Percentiles rank a stretch among this genome's conserved stretches.
Conservation (phyloP, 2,329 filamentous ascomycete species). For the Geosmithia putterillii region DNA sequence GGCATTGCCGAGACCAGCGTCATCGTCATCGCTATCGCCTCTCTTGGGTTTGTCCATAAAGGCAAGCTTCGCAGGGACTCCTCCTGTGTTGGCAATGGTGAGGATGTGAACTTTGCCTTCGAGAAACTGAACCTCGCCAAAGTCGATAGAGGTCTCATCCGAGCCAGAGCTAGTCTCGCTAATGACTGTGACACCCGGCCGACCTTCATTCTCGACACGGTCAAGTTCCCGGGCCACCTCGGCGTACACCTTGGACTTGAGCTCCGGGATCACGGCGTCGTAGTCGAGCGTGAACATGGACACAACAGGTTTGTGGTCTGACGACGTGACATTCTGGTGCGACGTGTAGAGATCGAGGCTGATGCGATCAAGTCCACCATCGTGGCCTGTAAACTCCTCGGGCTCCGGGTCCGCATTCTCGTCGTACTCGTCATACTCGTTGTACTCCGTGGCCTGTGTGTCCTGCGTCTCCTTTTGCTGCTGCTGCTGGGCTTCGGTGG, state of each 20-base stretch:
- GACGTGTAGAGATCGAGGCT: slow-evolving; percentile 61
- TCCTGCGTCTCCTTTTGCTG: no score
- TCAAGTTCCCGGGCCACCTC: slow-evolving; percentile 85
- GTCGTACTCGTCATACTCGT: slow-evolving; percentile 50
- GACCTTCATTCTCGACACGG: slow-evolving; percentile 79
- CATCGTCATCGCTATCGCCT: slow-evolving; percentile 17
- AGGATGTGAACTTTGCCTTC: slow-evolving; percentile 53
- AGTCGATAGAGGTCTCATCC: slow-evolving; percentile 52
- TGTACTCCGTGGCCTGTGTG: slow-evolving; percentile 37
- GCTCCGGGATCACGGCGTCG: slow-evolving; percentile 71
- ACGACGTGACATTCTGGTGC: slow-evolving; percentile 81
- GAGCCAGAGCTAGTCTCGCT: slow-evolving; percentile 45
- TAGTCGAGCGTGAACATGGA: slow-evolving; percentile 77
- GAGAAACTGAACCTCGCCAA: slow-evolving; percentile 63
- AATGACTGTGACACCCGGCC: slow-evolving; percentile 72
- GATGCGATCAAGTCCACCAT: slow-evolving; percentile 43
- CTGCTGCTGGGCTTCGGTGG: slow-evolving; percentile 37
- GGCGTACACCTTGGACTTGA: slow-evolving; percentile 73
- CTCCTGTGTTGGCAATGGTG: slow-evolving; percentile 86
- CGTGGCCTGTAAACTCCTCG: slow-evolving; percentile 41
- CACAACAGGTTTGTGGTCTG: slow-evolving; percentile 86
- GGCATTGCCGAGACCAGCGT: slow-evolving; percentile 29
- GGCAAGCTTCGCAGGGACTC: slow-evolving; percentile 64
- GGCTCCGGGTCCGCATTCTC: slow-evolving; percentile 31
- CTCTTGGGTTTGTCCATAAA: slow-evolving; percentile 62